Percentiles rank a stretch among this genome's conserved stretches.
Conservation (phyloP, 257 asterid genomes). For the Echites panduratus region DNA sequence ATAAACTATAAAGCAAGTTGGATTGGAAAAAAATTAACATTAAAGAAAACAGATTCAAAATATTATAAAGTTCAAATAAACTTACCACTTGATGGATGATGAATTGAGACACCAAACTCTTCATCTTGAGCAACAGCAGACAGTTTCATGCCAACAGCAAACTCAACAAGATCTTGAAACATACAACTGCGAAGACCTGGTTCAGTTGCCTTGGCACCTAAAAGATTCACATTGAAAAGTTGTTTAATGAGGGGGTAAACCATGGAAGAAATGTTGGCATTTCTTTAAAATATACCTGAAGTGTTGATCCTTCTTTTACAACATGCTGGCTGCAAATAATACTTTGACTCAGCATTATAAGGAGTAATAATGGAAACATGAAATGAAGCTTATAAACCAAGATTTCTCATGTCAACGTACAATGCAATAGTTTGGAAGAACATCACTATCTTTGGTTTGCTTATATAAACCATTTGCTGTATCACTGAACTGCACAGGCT, state of each 20-base stretch:
- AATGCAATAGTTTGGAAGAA: not conserved
- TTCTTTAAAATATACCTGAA: slow-evolving; percentile 47
- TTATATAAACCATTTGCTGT: not conserved
- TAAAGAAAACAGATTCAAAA: slow-evolving; percentile 8
- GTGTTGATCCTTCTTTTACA: slow-evolving; percentile 40
- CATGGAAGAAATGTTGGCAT: not conserved
- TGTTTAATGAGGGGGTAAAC: not conserved
- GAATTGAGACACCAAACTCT: slow-evolving; percentile 37
- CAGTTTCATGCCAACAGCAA: slow-evolving; percentile 57
- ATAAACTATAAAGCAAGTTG: slow-evolving; percentile 1
- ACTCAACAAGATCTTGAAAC: slow-evolving; percentile 68
- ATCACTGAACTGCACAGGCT: not conserved
- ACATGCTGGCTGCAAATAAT: slow-evolving; percentile 56
- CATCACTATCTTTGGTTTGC: slow-evolving; percentile 7
- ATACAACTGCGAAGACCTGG: slow-evolving; percentile 43
- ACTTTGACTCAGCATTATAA: slow-evolving; percentile 1
- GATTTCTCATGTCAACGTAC: not conserved
- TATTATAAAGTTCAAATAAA: slow-evolving; percentile 1
- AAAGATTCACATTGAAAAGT: slow-evolving; percentile 15
- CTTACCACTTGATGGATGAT: slow-evolving; percentile 82
- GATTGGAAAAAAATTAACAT: not conserved
- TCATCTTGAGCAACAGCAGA: slow-evolving; percentile 43
- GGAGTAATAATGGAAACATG: not conserved
- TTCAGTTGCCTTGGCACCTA: slow-evolving; percentile 44
- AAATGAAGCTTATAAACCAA: not conserved